Evolutionary conservation across 2,329 filamentous ascomycete species (phyloP), one percentile per base, ranked within the genome.

Genomic region (Talaromyces albobiverticillius): DNA sequence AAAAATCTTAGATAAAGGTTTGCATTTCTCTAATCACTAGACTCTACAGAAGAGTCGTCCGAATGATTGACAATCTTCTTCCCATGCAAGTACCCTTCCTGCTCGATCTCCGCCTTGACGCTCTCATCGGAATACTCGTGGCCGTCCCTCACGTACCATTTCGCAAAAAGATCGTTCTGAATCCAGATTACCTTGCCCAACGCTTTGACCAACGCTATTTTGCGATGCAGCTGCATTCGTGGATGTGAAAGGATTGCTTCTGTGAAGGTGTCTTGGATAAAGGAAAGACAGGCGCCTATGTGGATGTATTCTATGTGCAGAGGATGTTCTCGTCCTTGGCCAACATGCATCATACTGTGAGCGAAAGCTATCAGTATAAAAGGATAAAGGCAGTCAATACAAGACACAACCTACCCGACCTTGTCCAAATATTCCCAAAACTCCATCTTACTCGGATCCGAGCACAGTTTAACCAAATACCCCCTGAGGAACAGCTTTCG

Each of bases 391-490:
- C 50, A 25, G 3, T n/a, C n/a, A 18, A 16, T 23, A 20, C n/a
- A n/a, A n/a, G n/a, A n/a, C n/a, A 31, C 14, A 3, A 75, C 82
- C 67, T 68, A 85, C 80, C 88, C 89, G 32, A 93, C 89, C 70
- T 92, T 92, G 73, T 92, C 87, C 42, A 93, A 75, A 66, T 93
- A 93, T 64, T 88, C 83, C 88, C 89, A 93, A 68, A 90, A 90
- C 57, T 89, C 85, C 79, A 89, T 84, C 59, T 82, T 83, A 48
- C 82, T 85, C 0, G 87, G 87, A 64, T 92, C 88, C 4, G 84
- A 86, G 69, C 88, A 90, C 34, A 93, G 74, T 68, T 86, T 88
- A 56, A 80, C 83, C 29, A 93, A 76, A 61, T 92, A 93, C 51
- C 87, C 88, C n/a, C 87, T 76, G 49, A 82, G 69, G 65, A 92